Base-by-base conservation (phyloP, 768 basidiomycete species). In the Thelephora ganbajun region DNA sequence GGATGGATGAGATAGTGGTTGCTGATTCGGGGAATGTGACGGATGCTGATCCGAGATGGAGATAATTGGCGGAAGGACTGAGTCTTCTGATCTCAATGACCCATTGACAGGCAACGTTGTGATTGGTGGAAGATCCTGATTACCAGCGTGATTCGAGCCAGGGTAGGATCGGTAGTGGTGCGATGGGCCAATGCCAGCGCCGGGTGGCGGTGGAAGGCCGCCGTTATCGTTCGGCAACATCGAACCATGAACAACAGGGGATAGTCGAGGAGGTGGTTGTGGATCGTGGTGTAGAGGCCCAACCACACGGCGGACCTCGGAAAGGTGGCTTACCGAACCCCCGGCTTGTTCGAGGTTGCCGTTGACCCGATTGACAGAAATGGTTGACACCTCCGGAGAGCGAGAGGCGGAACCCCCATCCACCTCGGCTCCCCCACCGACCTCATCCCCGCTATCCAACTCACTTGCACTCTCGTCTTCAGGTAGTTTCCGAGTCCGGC, bases 61-160 rank as follows among this genome's bases (percentile, higher is more conserved):
- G 46, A 80, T 78, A 51, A 84, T 84, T 51, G 78, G 79, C 33
- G 82, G 82, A 52, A 83, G 64, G 54, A 54, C 56, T 19, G 54
- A 51, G 39, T 51, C 18, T 12, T 53, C 54, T 41, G 49, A 30
- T 30, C 26, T 4, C 26, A 30, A 9, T 9, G 26, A 30, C 26
- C 26, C 26, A 30, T 30, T 22, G 22, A 41, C 45, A 11, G 50
- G 45, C 13, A 53, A 50, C 41, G 55, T 54, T 26, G 53, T 51
- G 33, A 54, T 54, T 26, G 53, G 53, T 36, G 53, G 53, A 18
- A 54, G 49, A 45, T 54, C 53, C 33, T 52, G 51, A 35, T 47
- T 50, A 5, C 18, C 16, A 41, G 39, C 7, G 9, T 30, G 26
- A 30, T 30, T 30, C 26, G 9, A 9, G 4, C 26, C 26, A 30